phyloP scores from a whole-genome alignment of 192 early-diverging fungal species.

The Entomortierella parvispora region DNA sequence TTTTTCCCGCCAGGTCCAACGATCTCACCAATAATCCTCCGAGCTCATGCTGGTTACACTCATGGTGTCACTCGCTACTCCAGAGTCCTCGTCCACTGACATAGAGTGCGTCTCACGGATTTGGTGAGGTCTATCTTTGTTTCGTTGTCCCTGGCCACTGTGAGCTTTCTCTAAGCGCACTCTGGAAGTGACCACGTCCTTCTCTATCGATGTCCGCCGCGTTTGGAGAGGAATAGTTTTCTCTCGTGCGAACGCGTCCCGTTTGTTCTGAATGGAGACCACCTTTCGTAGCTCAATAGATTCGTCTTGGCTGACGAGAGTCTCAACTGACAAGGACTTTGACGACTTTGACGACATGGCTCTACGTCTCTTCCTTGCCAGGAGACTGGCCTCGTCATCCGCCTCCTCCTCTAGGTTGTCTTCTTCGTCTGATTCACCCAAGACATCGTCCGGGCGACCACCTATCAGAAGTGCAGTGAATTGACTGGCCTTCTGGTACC shows the following conservation, averaged over 20 bases:
- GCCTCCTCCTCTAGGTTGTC: constrained; percentile 28
- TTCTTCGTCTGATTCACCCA: constrained; percentile 45
- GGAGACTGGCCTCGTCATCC: background rate
- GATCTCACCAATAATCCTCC: constrained; percentile 38
- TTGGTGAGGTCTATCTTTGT: background rate
- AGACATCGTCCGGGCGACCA: constrained; percentile 37
- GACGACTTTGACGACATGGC: no score
- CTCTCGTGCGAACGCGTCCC: no score
- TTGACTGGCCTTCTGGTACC: constrained; percentile 45
- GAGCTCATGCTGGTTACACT: constrained; percentile 50
- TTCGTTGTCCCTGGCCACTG: background rate
- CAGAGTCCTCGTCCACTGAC: constrained; percentile 15
- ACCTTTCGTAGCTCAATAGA: no score
- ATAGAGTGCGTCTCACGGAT: background rate
- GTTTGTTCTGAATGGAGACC: no score
- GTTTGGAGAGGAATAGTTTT: no score
- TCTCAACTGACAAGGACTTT: no score
- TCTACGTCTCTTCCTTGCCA: constrained; percentile 11
- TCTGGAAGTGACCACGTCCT: no score
- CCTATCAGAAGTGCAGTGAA: constrained; percentile 40
- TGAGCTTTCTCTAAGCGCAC: no score
- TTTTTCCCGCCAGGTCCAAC: background rate
- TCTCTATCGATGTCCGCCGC: no score
- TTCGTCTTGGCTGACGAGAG: no score
- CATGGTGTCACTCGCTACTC: constrained; percentile 27